Conservation (phyloP, 73 alveolate species). For the Tetrahymena malaccensis region DNA sequence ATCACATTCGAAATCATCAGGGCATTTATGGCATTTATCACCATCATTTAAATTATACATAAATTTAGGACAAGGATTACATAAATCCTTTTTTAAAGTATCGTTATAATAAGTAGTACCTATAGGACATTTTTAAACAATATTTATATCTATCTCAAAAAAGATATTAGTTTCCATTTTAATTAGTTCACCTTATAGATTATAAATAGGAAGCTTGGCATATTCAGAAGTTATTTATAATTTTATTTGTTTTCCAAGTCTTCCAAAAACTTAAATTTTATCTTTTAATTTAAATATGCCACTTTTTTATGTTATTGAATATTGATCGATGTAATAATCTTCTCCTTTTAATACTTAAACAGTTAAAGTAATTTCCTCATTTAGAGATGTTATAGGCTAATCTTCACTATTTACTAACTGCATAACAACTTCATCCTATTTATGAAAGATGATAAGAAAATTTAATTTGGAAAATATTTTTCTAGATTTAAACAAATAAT, state of each 20-base stretch:
- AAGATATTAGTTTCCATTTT: neutral
- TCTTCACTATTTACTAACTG: neutral
- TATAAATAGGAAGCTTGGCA: neutral
- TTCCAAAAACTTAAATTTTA: neutral
- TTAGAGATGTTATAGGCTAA: neutral
- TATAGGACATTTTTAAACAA: neutral
- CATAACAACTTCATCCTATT: neutral
- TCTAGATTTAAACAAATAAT: no score
- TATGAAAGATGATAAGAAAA: neutral
- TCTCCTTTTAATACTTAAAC: neutral
- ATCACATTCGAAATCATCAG: neutral
- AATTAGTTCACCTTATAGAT: neutral
- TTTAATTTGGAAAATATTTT: no score
- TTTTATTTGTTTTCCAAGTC: neutral
- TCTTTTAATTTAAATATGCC: neutral
- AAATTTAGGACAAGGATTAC: neutral
- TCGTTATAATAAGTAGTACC: neutral
- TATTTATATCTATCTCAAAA: neutral
- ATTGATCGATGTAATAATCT: neutral
- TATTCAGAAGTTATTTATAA: neutral
- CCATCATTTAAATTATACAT: neutral
- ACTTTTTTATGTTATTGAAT: neutral
- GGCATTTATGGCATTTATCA: neutral
- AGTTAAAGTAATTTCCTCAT: neutral
- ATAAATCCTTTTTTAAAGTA: neutral